phyloP scores from a whole-genome alignment of 2,329 filamentous ascomycete species.

The Phialophora macrospora region DNA sequence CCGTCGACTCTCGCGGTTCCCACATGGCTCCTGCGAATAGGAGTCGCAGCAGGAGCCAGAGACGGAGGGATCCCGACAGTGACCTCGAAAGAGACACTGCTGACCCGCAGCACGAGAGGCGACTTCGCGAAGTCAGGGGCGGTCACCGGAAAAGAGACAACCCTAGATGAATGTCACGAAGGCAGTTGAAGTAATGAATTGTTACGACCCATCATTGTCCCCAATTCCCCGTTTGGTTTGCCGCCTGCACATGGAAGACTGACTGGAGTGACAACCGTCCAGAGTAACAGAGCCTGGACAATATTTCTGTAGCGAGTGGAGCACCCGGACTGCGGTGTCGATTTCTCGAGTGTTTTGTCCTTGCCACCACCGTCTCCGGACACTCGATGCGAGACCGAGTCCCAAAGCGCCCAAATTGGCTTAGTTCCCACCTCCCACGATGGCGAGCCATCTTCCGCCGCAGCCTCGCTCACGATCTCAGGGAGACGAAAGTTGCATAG shows the following conservation, averaged over 20 bases:
- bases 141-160: conserved; percentile 19
- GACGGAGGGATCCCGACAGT: conserved; percentile 42
- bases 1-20: conserved; percentile 15
- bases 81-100: conserved; percentile 25
- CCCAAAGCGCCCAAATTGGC: conserved; percentile 3
- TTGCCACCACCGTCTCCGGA: too few species aligned
- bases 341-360: background rate
- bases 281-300: too few species aligned
- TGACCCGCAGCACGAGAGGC: conserved; percentile 28
- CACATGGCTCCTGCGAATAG: conserved; percentile 25
- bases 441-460: background rate
- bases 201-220: background rate
- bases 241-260: background rate
- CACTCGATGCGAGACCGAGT: background rate
- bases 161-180: conserved; percentile 18
- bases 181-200: conserved; percentile 1
- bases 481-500: background rate
- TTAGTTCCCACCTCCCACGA: background rate
- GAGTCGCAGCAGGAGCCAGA: conserved; percentile 40
- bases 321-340: background rate
- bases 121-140: conserved; percentile 32
- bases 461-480: background rate
- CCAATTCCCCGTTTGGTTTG: background rate
- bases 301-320: background rate
- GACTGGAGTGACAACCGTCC: background rate